Evolutionary conservation across 2,329 filamentous ascomycete species (phyloP).

Genomic region (Rhynchosporium graminicola): DNA sequence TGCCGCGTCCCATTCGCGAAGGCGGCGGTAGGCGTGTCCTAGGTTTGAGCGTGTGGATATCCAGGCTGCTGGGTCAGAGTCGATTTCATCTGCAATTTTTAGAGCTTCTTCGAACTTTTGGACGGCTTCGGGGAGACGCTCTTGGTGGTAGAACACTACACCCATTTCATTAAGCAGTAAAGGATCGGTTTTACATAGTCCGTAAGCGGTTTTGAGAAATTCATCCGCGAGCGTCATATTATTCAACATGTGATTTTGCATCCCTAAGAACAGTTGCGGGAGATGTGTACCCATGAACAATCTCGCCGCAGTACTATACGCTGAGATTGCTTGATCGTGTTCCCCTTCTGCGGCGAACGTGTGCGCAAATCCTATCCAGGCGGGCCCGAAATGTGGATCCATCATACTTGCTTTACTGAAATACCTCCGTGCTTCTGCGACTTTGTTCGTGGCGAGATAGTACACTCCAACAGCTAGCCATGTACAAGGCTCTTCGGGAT

Average conservation of each 20-base stretch:
- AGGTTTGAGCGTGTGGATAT: slow-evolving; percentile 84
- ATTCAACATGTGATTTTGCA: slow-evolving; percentile 96
- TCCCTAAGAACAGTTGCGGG: slow-evolving; percentile 92
- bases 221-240: slow-evolving; percentile 93
- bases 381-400: slow-evolving; percentile 94
- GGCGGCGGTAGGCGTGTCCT: slow-evolving; percentile 79
- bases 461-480: slow-evolving; percentile 96
- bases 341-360: slow-evolving; percentile 97
- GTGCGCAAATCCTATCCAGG: slow-evolving; percentile 98
- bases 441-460: slow-evolving; percentile 85
- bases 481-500: slow-evolving; percentile 86
- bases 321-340: slow-evolving; percentile 96
- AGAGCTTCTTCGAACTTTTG: slow-evolving; percentile 78
- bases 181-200: slow-evolving; percentile 80
- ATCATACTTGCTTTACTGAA: slow-evolving; percentile 98
- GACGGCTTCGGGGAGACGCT: slow-evolving; percentile 72
- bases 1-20: slow-evolving; percentile 68
- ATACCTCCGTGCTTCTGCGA: slow-evolving; percentile 90
- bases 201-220: slow-evolving; percentile 87
- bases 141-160: slow-evolving; percentile 92
- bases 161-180: slow-evolving; percentile 94
- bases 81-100: slow-evolving; percentile 74
- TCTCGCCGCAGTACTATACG: slow-evolving; percentile 91
- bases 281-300: slow-evolving; percentile 97
- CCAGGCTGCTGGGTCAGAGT: slow-evolving; percentile 80